Percentiles rank a stretch among this genome's conserved stretches.
phyloP scores from a whole-genome alignment of 2,329 filamentous ascomycete genomes.

The Penicillium glabrum region DNA sequence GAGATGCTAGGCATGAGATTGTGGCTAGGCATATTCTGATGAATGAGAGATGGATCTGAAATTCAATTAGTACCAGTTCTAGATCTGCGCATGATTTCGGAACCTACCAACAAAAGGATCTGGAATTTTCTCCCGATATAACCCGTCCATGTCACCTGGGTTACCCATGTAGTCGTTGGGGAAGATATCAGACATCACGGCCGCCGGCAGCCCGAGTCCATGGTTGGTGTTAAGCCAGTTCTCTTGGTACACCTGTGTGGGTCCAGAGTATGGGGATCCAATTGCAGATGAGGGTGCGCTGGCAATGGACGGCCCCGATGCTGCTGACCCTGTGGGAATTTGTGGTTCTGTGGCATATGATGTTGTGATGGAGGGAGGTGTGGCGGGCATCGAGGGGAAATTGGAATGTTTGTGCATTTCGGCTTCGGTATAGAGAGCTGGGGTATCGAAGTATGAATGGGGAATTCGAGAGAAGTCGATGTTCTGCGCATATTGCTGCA shows the following conservation, averaged over 20 bases:
- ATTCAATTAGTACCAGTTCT: neutral
- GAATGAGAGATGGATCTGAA: slow-evolving; percentile 60
- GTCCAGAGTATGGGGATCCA: slow-evolving; percentile 65
- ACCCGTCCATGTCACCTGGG: slow-evolving; percentile 44
- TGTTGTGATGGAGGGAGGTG: slow-evolving; percentile 33
- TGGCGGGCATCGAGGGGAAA: slow-evolving; percentile 31
- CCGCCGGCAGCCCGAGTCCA: slow-evolving; percentile 61
- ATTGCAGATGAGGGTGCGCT: slow-evolving; percentile 65
- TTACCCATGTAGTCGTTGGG: slow-evolving; percentile 52
- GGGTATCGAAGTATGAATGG: slow-evolving; percentile 31
- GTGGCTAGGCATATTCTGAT: slow-evolving; percentile 44
- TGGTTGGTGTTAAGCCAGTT: slow-evolving; percentile 58
- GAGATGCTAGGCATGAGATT: slow-evolving; percentile 32
- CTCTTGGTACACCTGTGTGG: slow-evolving; percentile 58
- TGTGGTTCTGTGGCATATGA: slow-evolving; percentile 38
- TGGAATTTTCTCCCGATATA: slow-evolving; percentile 45
- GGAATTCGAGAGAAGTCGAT: slow-evolving; percentile 21
- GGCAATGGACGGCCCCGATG: slow-evolving; percentile 58
- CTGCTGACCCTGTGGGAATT: slow-evolving; percentile 61
- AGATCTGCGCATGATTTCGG: neutral
- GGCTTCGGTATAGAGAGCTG: slow-evolving; percentile 27
- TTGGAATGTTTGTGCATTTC: slow-evolving; percentile 26
- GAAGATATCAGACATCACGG: slow-evolving; percentile 62
- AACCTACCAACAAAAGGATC: slow-evolving; percentile 35
- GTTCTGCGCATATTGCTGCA: slow-evolving; percentile 24